phyloP scores from a whole-genome alignment of 768 basidiomycete genomes.

The Wakefieldia striispora region DNA sequence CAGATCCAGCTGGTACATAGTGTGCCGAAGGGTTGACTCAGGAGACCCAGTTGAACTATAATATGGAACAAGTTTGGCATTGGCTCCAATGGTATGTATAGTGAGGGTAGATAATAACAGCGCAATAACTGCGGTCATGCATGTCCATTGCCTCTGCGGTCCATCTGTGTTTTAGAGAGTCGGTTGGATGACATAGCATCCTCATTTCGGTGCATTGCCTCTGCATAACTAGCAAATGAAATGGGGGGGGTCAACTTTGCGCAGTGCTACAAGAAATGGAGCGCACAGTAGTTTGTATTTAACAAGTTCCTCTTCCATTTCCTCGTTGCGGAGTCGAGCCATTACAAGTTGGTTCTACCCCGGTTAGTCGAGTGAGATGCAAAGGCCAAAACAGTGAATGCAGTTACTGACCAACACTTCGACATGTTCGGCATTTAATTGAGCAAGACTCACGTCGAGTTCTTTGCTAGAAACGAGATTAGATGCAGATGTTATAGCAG shows the following conservation, averaged over 20 bases:
- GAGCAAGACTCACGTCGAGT: slow-evolving; percentile 75
- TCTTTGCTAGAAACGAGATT: slow-evolving; percentile 54
- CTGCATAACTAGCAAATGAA: slow-evolving; percentile 47
- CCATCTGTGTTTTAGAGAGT: slow-evolving; percentile 38
- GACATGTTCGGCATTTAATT: slow-evolving; percentile 82
- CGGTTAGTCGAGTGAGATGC: slow-evolving; percentile 23
- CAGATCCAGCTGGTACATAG: slow-evolving; percentile 46
- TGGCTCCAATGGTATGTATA: slow-evolving; percentile 15
- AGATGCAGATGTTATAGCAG: background rate
- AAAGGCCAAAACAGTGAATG: background rate
- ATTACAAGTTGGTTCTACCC: slow-evolving; percentile 91
- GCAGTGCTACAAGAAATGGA: background rate
- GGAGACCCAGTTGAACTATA: background rate
- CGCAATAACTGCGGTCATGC: background rate
- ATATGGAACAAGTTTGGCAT: slow-evolving; percentile 1
- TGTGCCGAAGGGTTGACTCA: slow-evolving; percentile 9
- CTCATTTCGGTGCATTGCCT: slow-evolving; percentile 75
- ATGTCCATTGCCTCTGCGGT: slow-evolving; percentile 19
- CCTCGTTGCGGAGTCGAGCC: slow-evolving; percentile 84
- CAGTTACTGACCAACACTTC: slow-evolving; percentile 54
- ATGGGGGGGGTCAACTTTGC: background rate
- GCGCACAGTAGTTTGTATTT: slow-evolving; percentile 84
- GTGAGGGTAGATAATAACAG: background rate
- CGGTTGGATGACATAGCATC: slow-evolving; percentile 68
- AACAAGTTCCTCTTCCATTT: slow-evolving; percentile 91